Conservation (phyloP, 2,329 filamentous ascomycete species). For the Monosporascus sp. region DNA sequence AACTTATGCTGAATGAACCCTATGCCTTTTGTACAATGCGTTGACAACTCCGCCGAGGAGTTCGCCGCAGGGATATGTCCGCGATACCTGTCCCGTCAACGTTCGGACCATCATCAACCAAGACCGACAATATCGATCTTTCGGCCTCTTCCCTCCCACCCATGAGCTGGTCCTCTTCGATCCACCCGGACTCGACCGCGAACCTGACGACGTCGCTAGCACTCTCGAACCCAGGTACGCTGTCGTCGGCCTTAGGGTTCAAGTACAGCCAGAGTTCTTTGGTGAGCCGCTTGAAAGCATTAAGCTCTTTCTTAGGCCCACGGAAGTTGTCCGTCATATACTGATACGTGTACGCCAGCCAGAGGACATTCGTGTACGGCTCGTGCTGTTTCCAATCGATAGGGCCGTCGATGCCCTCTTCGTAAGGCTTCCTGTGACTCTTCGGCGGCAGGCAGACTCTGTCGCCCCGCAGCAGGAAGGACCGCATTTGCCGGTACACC, state of each 20-base stretch:
- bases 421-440: conserved; percentile 42
- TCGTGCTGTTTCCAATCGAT: conserved; percentile 50
- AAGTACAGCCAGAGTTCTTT: conserved; percentile 49
- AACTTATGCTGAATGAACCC: not conserved
- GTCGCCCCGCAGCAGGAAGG: conserved; percentile 47
- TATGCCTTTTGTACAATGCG: not conserved
- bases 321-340: conserved; percentile 44
- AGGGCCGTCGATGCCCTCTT: conserved; percentile 37
- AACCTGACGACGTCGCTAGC: conserved; percentile 53
- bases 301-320: conserved; percentile 41
- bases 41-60: conserved; percentile 14
- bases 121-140: conserved; percentile 26
- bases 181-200: conserved; percentile 53
- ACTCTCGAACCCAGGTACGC: conserved; percentile 45
- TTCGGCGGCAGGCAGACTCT: conserved; percentile 43
- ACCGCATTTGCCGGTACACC: conserved; percentile 59
- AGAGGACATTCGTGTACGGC: conserved; percentile 61
- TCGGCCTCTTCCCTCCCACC: conserved; percentile 27
- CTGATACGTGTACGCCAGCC: conserved; percentile 57
- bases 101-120: conserved; percentile 11
- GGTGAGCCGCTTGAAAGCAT: conserved; percentile 41
- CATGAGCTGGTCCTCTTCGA: conserved; percentile 46
- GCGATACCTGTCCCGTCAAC: conserved; percentile 2
- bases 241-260: conserved; percentile 42
- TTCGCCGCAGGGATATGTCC: conserved; percentile 16